Conservation (phyloP, 2,329 filamentous ascomycete genomes). For the Moelleriella libera region DNA sequence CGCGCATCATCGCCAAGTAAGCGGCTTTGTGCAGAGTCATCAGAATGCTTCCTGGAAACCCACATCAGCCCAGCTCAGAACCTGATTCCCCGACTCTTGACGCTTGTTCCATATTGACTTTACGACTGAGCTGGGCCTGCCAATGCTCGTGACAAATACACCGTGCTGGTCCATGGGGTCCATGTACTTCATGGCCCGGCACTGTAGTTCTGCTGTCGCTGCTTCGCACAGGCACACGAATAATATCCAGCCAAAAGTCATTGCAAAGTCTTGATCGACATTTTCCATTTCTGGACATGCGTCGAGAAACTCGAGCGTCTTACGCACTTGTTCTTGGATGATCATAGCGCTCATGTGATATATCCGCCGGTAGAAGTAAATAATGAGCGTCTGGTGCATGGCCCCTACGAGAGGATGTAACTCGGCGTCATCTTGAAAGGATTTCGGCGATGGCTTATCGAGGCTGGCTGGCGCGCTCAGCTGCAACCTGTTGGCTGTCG, state of each 20-base stretch:
- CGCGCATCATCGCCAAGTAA: background rate
- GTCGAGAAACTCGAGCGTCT: slow-evolving; percentile 21
- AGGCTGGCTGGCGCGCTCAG: no score
- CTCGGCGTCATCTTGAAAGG: background rate
- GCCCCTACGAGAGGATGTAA: slow-evolving; percentile 10
- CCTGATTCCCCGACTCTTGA: slow-evolving; percentile 13
- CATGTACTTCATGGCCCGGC: slow-evolving; percentile 10
- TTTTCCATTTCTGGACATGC: slow-evolving; percentile 16
- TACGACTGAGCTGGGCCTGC: slow-evolving; percentile 13
- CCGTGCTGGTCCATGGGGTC: slow-evolving; percentile 13
- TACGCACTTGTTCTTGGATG: slow-evolving; percentile 21
- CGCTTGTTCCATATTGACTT: slow-evolving; percentile 15
- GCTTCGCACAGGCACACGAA: slow-evolving; percentile 30
- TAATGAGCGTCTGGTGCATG: slow-evolving; percentile 26
- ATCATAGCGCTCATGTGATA: slow-evolving; percentile 21
- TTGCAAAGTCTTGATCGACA: slow-evolving; percentile 20
- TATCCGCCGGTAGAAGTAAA: slow-evolving; percentile 30
- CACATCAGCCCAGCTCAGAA: slow-evolving; percentile 11
- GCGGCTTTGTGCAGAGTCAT: background rate
- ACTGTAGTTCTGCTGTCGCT: slow-evolving; percentile 18
- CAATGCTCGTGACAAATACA: slow-evolving; percentile 11
- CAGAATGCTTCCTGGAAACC: no score
- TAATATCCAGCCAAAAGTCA: slow-evolving; percentile 25
- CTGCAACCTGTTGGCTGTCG: no score
- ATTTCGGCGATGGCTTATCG: no score